Percentiles rank a stretch among this genome's conserved stretches.
Evolutionary conservation across 441 rosid species (phyloP).

Genomic region (Metrosideros polymorpha): DNA sequence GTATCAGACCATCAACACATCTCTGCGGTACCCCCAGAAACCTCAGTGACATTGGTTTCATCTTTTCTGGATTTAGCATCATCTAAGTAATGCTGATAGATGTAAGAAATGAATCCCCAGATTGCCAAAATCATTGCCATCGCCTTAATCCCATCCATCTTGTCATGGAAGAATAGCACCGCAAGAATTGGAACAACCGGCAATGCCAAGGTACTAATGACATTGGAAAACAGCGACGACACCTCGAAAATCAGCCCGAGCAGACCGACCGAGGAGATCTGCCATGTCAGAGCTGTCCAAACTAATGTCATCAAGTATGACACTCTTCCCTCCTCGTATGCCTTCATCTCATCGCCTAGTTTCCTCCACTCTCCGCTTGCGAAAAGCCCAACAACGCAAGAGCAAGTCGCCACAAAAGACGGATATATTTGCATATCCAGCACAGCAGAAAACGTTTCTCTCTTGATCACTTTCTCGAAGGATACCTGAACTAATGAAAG

Average conservation of each 20-base stretch:
- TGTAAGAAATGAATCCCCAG: conserved; percentile 46
- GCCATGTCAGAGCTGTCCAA: conserved; percentile 48
- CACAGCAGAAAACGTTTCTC: conserved; percentile 30
- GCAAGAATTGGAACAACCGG: conserved; percentile 42
- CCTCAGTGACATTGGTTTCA: background rate
- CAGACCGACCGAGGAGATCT: conserved; percentile 32
- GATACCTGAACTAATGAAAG: conserved; percentile 41
- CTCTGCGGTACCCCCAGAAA: conserved; percentile 1
- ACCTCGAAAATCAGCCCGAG: conserved; percentile 39
- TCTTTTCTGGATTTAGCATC: conserved; percentile 11
- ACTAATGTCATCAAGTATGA: conserved; percentile 37
- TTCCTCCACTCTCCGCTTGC: conserved; percentile 44
- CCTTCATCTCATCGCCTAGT: conserved; percentile 28
- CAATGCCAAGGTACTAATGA: conserved; percentile 31
- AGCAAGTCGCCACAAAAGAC: conserved; percentile 32
- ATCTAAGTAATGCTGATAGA: conserved; percentile 43
- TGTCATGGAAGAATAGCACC: conserved; percentile 34
- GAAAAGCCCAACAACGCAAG: conserved; percentile 36
- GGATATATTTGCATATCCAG: conserved; percentile 39
- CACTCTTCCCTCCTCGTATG: conserved; percentile 17
- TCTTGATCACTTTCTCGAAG: conserved; percentile 37
- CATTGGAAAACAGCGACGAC: conserved; percentile 45
- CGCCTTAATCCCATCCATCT: conserved; percentile 40
- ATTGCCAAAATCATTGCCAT: conserved; percentile 40
- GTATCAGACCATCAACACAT: conserved; percentile 11